Percentiles rank a stretch among this genome's conserved stretches.
Evolutionary conservation across 2,329 filamentous ascomycete genomes (phyloP).

Genomic region (Fusarium sacchari): DNA sequence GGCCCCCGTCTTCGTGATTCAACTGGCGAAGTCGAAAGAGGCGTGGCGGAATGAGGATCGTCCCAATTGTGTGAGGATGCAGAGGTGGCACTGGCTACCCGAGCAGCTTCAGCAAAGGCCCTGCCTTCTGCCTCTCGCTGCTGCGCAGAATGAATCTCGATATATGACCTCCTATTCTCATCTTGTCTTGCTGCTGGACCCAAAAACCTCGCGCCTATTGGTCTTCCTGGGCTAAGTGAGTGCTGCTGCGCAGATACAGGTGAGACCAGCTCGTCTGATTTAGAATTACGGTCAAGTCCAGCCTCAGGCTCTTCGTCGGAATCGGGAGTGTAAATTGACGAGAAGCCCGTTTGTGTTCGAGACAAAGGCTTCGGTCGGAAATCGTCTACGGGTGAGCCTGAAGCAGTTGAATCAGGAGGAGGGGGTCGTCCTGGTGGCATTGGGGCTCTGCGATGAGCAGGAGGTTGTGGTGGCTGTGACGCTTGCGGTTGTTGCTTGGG

Average conservation of each 20-base stretch:
- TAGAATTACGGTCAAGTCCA: conserved; percentile 18
- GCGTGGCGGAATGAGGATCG: conserved; percentile 43
- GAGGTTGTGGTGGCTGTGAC: conserved; percentile 40
- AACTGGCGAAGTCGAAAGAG: conserved; percentile 40
- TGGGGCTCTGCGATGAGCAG: conserved; percentile 37
- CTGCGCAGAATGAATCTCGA: conserved; percentile 67
- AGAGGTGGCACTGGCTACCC: conserved; percentile 47
- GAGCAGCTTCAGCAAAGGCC: conserved; percentile 64
- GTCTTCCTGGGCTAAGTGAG: conserved; percentile 48
- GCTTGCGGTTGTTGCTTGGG: conserved; percentile 28
- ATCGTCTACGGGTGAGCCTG: conserved; percentile 47
- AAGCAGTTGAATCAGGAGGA: conserved; percentile 9
- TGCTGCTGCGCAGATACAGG: conserved; percentile 29
- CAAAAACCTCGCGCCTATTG: conserved; percentile 51
- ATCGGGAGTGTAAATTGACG: conserved; percentile 40
- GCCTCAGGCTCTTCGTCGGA: conserved; percentile 33
- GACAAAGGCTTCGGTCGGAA: conserved; percentile 64
- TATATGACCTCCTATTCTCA: conserved; percentile 66
- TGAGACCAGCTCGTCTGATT: conserved; percentile 33
- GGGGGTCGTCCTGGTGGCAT: conserved; percentile 25
- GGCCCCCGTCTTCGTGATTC: conserved; percentile 35
- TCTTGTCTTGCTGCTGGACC: conserved; percentile 56
- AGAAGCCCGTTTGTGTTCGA: conserved; percentile 42
- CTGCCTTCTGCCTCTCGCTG: conserved; percentile 70
- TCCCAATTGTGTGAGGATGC: conserved; percentile 50